Evolutionary conservation across 257 asterid genomes (phyloP).

Genomic region (Anisodus tanguticus): DNA sequence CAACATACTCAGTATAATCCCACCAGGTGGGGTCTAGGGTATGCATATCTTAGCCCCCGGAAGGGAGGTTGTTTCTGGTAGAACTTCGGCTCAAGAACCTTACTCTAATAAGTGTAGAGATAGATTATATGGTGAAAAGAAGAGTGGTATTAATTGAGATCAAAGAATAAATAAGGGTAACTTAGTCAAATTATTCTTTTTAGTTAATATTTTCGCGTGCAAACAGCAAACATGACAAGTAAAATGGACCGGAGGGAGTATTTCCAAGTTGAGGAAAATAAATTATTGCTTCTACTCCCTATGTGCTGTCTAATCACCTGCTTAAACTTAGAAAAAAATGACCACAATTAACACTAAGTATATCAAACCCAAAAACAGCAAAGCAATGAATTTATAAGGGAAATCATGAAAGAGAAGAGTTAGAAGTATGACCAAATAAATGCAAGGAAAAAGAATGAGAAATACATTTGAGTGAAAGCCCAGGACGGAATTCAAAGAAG

Average conservation of each 20-base stretch:
- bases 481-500: conserved; percentile 59
- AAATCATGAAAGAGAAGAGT: not conserved
- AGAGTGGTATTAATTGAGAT: too few relatives aligned
- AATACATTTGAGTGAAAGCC: conserved; percentile 56
- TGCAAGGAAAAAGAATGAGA: not conserved
- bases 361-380: not conserved
- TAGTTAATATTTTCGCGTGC: too few relatives aligned
- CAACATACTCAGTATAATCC: too few relatives aligned
- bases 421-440: not conserved
- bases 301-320: not conserved
- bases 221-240: too few relatives aligned
- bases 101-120: too few relatives aligned
- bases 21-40: too few relatives aligned
- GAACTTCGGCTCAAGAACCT: too few relatives aligned
- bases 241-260: not conserved
- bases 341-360: not conserved
- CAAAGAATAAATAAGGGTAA: too few relatives aligned
- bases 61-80: too few relatives aligned
- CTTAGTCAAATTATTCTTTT: too few relatives aligned
- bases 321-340: not conserved
- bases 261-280: not conserved
- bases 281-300: not conserved
- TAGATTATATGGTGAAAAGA: too few relatives aligned
- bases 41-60: too few relatives aligned
- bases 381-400: not conserved